Evolutionary conservation across 495 filamentous ascomycete genomes (phyloP).

Genomic region (Lepidopterella palustris): DNA sequence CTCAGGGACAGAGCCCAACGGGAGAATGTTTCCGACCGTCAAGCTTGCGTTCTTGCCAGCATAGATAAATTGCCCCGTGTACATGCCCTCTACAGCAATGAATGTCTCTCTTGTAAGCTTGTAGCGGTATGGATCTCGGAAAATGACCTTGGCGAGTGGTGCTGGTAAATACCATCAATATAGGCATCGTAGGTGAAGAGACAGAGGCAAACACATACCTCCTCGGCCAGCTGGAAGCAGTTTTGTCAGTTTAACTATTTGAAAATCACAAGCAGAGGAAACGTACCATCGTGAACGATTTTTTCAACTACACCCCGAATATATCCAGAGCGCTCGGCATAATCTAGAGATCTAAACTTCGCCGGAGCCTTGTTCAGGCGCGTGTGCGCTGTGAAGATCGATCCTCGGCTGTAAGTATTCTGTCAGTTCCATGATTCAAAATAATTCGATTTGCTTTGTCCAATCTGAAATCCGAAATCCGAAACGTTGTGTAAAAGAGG

Average conservation of each 20-base stretch:
- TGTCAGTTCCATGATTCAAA: background rate
- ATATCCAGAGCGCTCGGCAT: constrained; percentile 74
- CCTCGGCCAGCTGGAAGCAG: too few relatives aligned
- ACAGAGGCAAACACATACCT: too few relatives aligned
- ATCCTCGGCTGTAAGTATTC: constrained; percentile 71
- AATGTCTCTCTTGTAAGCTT: constrained; percentile 50
- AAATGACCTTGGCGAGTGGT: constrained; percentile 90
- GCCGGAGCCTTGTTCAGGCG: constrained; percentile 87
- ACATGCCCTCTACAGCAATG: constrained; percentile 99
- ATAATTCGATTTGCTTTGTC: too few relatives aligned
- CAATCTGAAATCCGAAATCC: too few relatives aligned
- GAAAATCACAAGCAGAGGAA: too few relatives aligned
- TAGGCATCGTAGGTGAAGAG: too few relatives aligned
- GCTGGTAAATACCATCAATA: constrained; percentile 33
- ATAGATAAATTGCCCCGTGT: constrained; percentile 98
- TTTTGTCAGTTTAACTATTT: background rate
- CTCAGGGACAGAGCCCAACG: constrained; percentile 87
- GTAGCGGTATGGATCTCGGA: constrained; percentile 93
- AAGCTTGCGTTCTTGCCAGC: constrained; percentile 96
- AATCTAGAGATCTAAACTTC: constrained; percentile 93
- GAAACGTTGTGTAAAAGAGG: too few relatives aligned
- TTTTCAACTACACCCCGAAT: constrained; percentile 95
- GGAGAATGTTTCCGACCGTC: constrained; percentile 94
- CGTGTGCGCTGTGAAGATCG: constrained; percentile 94
- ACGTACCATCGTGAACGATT: constrained; percentile 89